Base-by-base conservation (phyloP, 805 yeast species). In the Hanseniaspora opuntiae region DNA sequence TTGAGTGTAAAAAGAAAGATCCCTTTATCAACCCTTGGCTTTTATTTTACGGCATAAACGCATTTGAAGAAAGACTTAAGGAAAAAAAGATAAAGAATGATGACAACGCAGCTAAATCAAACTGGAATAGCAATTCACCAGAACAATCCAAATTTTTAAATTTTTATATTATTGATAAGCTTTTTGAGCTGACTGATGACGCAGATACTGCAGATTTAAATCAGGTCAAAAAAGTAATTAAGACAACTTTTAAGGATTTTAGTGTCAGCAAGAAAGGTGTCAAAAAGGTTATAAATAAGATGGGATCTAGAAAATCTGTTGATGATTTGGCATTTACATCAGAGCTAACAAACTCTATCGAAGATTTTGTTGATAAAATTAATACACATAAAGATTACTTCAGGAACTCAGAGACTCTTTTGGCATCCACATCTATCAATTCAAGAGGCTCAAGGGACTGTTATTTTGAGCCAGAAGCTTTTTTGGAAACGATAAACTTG, bases 21-120 rank as follows among this genome's bases (percentile, higher is more conserved):
- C 90, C 95, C 0, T 81, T 84, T 62, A 90, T 85, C 56, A 80
- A 79, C 50, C 83, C 81, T 52, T 75, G 74, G 47, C 84, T 90
- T 11, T 19, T 53, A 60, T 74, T 79, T 66, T 65, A 74, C 2
- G 77, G 87, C 7, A 74, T 93, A 25, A 78, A 79, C 2, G 35
- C 78, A 56, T 90, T 89, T 64, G 97, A 93, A 65, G 85, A 79
- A 62, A 84, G 81, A 56, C 72, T 74, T 58, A 74, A 76, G 57
- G 61, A 83, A 8, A 73, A 74, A 3, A 70, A 71, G 55, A 8
- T 39, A 3, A 45, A 52, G 20, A 20, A 17, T 17, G 22, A 17
- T 14, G 37, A 12, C 16, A 24, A 10, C 3, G 3, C 28, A 11
- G 22, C 20, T 22, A 16, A 25, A 16, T 9, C 19, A 32, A 17